Percentiles rank a stretch among this genome's conserved stretches.
phyloP scores from a whole-genome alignment of 2,329 filamentous ascomycete species.

The Arthrobotrys pseudoclavata region DNA sequence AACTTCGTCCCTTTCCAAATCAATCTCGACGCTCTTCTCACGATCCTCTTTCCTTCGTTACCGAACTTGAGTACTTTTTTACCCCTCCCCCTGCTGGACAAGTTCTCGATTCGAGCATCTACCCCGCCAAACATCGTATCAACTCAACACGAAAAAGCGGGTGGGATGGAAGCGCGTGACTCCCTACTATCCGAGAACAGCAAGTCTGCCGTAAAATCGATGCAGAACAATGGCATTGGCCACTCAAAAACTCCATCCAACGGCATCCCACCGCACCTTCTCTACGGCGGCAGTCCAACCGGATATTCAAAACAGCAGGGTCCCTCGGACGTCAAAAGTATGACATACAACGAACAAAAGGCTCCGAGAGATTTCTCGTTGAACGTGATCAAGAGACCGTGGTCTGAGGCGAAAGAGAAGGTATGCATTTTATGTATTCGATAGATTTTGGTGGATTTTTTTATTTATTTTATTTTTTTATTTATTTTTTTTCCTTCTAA shows the following conservation, averaged over 20 bases:
- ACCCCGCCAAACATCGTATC: background rate
- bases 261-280: constrained; percentile 54
- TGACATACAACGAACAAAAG: constrained; percentile 13
- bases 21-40: background rate
- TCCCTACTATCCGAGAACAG: background rate
- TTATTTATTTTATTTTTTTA: background rate
- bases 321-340: background rate
- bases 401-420: constrained; percentile 64
- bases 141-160: background rate
- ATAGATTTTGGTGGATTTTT: no score
- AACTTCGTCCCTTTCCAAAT: background rate
- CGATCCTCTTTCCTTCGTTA: background rate
- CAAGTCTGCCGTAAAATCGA: background rate
- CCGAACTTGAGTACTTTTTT: no score
- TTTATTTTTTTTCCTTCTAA: background rate
- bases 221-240: constrained; percentile 7
- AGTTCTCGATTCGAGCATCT: background rate
- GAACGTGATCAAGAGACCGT: constrained; percentile 46
- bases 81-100: background rate
- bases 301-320: constrained; percentile 3
- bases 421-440: constrained; percentile 61
- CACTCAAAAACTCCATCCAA: constrained; percentile 50
- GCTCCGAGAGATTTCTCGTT: constrained; percentile 52
- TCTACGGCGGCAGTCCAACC: constrained; percentile 38
- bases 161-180: constrained; percentile 24